Evolutionary conservation across 176 grass and related monocot species (phyloP).

Genomic region (Zoysia japonica): DNA sequence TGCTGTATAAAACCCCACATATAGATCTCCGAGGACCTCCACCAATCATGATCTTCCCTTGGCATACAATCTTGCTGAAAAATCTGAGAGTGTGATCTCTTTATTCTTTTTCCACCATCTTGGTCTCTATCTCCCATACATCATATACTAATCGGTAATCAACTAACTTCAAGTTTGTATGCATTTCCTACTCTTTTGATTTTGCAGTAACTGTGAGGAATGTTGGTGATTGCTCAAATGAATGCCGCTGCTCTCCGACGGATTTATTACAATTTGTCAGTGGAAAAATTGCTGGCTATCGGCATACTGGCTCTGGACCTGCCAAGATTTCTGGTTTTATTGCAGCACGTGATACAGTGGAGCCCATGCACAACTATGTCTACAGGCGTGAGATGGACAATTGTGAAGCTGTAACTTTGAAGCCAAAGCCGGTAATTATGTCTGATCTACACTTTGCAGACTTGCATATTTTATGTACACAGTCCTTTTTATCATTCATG

Average conservation of each 20-base stretch:
- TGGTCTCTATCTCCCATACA: neutral
- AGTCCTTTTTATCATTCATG: neutral
- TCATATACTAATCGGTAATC: neutral
- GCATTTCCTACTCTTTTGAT: neutral
- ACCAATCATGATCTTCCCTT: neutral
- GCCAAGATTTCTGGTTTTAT: constrained; percentile 12
- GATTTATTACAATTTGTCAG: neutral
- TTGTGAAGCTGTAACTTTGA: neutral
- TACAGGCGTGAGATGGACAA: constrained; percentile 16
- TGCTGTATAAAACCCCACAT: neutral
- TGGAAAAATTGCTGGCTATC: constrained; percentile 1
- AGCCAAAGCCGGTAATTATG: constrained; percentile 1
- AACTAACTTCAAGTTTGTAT: neutral
- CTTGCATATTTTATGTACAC: neutral
- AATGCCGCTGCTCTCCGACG: constrained; percentile 11
- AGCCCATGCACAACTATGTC: constrained; percentile 38
- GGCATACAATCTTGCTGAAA: constrained; percentile 30
- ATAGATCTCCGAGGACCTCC: neutral
- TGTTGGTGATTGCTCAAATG: constrained; percentile 23
- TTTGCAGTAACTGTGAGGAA: neutral
- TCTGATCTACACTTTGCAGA: neutral
- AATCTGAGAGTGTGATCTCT: constrained; percentile 6
- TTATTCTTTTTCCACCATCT: neutral
- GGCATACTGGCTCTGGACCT: neutral
- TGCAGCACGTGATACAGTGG: neutral